These are phyloP conservation scores for Viridothelium virens DNA, from an alignment of 495 filamentous ascomycete genomes.

Conservation along the genomic window DNA sequence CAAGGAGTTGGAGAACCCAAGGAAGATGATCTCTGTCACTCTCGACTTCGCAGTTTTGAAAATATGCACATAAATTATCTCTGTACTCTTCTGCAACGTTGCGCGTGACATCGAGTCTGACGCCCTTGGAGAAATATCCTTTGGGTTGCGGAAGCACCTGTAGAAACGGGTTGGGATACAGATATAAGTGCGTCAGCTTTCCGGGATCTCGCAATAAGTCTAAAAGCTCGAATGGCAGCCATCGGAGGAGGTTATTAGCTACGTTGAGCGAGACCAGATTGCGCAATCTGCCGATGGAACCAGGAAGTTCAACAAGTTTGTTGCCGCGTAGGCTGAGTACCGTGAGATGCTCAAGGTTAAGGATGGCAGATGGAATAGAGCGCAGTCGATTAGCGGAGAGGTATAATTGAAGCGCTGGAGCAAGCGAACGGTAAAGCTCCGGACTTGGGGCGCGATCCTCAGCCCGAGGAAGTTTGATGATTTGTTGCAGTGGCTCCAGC, in stretches of 20 bases:
- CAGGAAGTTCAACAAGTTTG: conserved; percentile 54
- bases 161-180: conserved; percentile 45
- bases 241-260: conserved; percentile 58
- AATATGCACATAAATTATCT: neutral
- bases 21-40: neutral
- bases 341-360: conserved; percentile 50
- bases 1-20: neutral
- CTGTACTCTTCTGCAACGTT: neutral
- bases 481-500: conserved; percentile 51
- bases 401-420: conserved; percentile 55
- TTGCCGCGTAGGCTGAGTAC: conserved; percentile 70
- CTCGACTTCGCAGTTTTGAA: neutral
- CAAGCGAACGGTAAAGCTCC: conserved; percentile 43
- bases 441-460: conserved; percentile 38
- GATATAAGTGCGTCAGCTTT: conserved; percentile 40
- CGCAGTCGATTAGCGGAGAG: conserved; percentile 54
- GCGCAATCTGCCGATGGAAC: conserved; percentile 53
- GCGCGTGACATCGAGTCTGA: neutral
- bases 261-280: conserved; percentile 63
- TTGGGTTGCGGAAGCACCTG: conserved; percentile 12
- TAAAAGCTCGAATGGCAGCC: conserved; percentile 65
- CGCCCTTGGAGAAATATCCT: neutral
- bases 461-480: conserved; percentile 44
- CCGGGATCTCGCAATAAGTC: conserved; percentile 45
- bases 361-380: conserved; percentile 44